Evolutionary conservation across 2,329 filamentous ascomycete genomes (phyloP).

Genomic region (Fusarium nematophilum): DNA sequence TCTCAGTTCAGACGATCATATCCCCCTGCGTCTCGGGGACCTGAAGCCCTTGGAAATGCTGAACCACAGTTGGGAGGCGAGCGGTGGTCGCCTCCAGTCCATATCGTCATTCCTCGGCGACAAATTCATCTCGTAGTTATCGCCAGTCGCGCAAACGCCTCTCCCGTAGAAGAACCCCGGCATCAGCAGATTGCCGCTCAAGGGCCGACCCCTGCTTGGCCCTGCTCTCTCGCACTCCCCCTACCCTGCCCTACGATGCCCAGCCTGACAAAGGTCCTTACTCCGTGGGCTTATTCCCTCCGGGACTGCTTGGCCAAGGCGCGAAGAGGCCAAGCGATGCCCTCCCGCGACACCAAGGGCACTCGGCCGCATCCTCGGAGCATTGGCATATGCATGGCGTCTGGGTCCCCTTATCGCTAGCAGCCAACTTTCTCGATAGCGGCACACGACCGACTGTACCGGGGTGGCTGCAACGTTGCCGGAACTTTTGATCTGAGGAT

Average conservation of each 20-base stretch:
- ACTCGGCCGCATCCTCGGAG: constrained; percentile 12
- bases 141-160: not conserved
- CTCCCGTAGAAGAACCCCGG: not conserved
- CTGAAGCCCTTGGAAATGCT: not conserved
- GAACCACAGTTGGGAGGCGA: no score
- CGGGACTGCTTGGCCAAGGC: constrained; percentile 9
- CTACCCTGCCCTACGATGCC: constrained; percentile 1
- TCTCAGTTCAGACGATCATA: not conserved
- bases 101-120: not conserved
- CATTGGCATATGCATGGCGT: constrained; percentile 26
- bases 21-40: not conserved
- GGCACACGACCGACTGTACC: constrained; percentile 2
- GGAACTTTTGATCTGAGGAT: constrained; percentile 29
- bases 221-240: not conserved
- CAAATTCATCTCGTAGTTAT: not conserved
- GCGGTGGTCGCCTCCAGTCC: not conserved
- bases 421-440: constrained; percentile 2
- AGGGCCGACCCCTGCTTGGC: not conserved
- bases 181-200: constrained; percentile 8
- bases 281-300: constrained; percentile 7
- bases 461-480: constrained; percentile 15
- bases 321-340: constrained; percentile 17
- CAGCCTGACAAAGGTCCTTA: constrained; percentile 38
- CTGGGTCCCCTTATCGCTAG: constrained; percentile 37
- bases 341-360: constrained; percentile 5